These are phyloP conservation scores for Malassezia globosa DNA, from an alignment of 1,284 basidiomycete species.

Conservation along the genomic window DNA sequence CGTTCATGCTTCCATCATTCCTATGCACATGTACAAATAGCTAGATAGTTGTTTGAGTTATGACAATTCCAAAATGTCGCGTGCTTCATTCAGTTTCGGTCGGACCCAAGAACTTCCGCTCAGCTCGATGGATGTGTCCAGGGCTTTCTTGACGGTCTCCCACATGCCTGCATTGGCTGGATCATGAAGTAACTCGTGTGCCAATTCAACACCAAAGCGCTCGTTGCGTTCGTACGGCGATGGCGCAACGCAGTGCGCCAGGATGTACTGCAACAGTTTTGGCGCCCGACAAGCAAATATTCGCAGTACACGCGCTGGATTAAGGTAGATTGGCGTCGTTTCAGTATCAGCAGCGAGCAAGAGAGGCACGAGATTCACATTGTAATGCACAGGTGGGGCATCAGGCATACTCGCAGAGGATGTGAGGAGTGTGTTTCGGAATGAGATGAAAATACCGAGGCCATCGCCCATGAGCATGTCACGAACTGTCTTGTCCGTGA, in stretches of 20 bases:
- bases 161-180: constrained; percentile 7
- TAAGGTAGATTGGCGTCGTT: constrained; percentile 3
- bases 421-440: constrained; percentile 17
- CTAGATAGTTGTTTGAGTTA: too few relatives aligned
- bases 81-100: constrained; percentile 37
- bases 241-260: constrained; percentile 29
- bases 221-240: constrained; percentile 26
- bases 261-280: constrained; percentile 26
- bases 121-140: constrained; percentile 32
- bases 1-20: neutral
- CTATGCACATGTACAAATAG: neutral
- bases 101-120: constrained; percentile 38
- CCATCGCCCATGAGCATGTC: constrained; percentile 32
- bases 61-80: constrained; percentile 17
- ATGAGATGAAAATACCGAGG: constrained; percentile 26
- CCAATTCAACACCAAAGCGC: constrained; percentile 25
- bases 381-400: constrained; percentile 2
- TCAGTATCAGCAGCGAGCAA: constrained; percentile 3
- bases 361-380: constrained; percentile 15
- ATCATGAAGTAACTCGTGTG: constrained; percentile 21
- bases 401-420: neutral
- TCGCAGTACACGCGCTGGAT: constrained; percentile 30
- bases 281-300: constrained; percentile 31
- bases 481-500: constrained; percentile 31
- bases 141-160: constrained; percentile 18